A percentile compares a stretch with the other conserved stretches of the same genome.
phyloP scores from a whole-genome alignment of 208 protist species.

The Crithidia bombi region DNA sequence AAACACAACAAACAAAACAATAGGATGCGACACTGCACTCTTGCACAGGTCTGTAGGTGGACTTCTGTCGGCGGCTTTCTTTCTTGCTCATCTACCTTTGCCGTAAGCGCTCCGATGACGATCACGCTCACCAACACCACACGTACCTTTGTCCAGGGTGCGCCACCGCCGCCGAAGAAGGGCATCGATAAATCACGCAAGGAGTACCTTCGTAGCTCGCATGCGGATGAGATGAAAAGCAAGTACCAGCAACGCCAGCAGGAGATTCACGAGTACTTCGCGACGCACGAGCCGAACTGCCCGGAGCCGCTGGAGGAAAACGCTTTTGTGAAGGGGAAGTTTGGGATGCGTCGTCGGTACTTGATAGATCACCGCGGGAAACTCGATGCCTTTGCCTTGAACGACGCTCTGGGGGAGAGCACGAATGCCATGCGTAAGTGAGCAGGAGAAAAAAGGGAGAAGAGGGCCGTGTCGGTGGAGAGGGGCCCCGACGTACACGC shows the following conservation, averaged over 20 bases:
- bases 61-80: background rate
- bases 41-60: background rate
- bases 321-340: conserved; percentile 63
- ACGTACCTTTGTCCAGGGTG: conserved; percentile 71
- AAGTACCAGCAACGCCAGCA: conserved; percentile 49
- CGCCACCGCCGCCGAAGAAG: conserved; percentile 47
- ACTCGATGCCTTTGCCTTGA: conserved; percentile 39
- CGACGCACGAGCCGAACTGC: conserved; percentile 51
- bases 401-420: conserved; percentile 50
- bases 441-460: background rate
- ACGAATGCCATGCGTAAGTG: conserved; percentile 69
- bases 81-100: background rate
- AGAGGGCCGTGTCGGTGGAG: background rate
- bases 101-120: background rate
- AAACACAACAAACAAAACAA: too few species aligned
- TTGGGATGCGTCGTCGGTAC: conserved; percentile 82
- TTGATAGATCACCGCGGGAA: conserved; percentile 39
- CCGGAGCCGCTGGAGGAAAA: conserved; percentile 81
- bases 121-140: background rate
- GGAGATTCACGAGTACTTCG: conserved; percentile 59
- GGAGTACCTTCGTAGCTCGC: conserved; percentile 24
- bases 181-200: conserved; percentile 28
- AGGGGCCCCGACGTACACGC: background rate
- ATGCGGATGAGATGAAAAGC: conserved; percentile 32
- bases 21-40: background rate